phyloP scores from a whole-genome alignment of 148 eudicot species.

The Heliosperma pusillum region DNA sequence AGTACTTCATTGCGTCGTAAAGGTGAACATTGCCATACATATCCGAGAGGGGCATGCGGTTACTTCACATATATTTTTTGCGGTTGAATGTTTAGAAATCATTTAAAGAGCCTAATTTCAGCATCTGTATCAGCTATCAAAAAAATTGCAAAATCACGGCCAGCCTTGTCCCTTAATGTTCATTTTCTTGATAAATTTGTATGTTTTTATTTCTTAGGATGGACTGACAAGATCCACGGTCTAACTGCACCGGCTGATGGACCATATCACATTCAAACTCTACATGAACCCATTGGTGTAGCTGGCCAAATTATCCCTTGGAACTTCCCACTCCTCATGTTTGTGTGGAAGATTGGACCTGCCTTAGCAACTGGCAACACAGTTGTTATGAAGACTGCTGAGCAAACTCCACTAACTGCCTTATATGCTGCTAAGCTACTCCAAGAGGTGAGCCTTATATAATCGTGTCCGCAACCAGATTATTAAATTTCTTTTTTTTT shows the following conservation, averaged over 20 bases:
- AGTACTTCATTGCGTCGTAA: neutral
- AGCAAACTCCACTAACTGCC: slow-evolving; percentile 58
- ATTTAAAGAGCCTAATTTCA: neutral
- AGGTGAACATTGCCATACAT: neutral
- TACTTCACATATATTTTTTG: neutral
- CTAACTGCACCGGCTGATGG: slow-evolving; percentile 63
- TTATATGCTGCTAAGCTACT: slow-evolving; percentile 49
- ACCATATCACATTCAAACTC: slow-evolving; percentile 43
- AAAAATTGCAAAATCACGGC: neutral
- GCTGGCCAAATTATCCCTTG: slow-evolving; percentile 65
- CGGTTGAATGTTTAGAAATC: neutral
- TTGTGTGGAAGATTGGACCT: slow-evolving; percentile 64
- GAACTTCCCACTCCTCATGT: slow-evolving; percentile 71
- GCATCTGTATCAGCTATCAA: neutral
- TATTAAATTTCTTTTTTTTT: no score
- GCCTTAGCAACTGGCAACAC: slow-evolving; percentile 62
- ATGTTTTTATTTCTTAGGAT: slow-evolving; percentile 34
- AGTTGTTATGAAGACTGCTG: slow-evolving; percentile 53
- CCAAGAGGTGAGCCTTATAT: slow-evolving; percentile 39
- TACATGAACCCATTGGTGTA: slow-evolving; percentile 64
- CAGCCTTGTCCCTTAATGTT: neutral
- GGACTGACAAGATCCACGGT: slow-evolving; percentile 69
- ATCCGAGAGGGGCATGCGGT: neutral
- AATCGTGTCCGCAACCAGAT: neutral
- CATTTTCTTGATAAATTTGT: neutral